Conservation (phyloP, 2,329 filamentous ascomycete genomes). For the Fusarium floridanum region DNA sequence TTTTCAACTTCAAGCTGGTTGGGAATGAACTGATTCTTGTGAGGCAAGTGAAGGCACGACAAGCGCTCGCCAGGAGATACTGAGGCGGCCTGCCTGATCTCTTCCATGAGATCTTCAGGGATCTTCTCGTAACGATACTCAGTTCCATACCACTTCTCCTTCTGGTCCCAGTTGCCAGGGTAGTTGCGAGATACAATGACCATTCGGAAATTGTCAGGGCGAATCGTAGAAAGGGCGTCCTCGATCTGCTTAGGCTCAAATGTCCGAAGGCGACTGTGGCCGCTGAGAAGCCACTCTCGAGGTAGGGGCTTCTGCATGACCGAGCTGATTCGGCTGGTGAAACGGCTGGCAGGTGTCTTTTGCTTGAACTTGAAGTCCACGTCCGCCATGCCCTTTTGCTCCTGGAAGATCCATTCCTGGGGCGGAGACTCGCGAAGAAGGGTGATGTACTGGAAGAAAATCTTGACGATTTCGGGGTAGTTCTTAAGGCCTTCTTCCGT, state of each 20-base stretch:
- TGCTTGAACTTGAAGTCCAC: slow-evolving; percentile 96
- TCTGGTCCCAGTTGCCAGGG: slow-evolving; percentile 86
- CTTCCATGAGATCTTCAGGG: slow-evolving; percentile 78
- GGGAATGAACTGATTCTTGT: slow-evolving; percentile 96
- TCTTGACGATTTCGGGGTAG: slow-evolving; percentile 85
- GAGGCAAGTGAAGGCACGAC: slow-evolving; percentile 83
- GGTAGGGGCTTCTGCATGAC: slow-evolving; percentile 94
- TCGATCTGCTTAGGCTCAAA: slow-evolving; percentile 85
- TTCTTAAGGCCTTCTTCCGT: slow-evolving; percentile 86
- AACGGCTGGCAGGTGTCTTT: slow-evolving; percentile 89
- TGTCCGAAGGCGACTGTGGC: slow-evolving; percentile 78
- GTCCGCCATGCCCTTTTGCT: slow-evolving; percentile 90
- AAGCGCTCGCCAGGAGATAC: slow-evolving; percentile 71
- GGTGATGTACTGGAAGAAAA: slow-evolving; percentile 88
- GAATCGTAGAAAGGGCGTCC: slow-evolving; percentile 78
- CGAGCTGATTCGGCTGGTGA: slow-evolving; percentile 85
- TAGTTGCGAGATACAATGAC: slow-evolving; percentile 85
- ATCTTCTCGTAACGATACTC: slow-evolving; percentile 90
- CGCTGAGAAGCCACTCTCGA: slow-evolving; percentile 89
- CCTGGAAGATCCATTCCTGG: slow-evolving; percentile 93
- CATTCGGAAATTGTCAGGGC: slow-evolving; percentile 91
- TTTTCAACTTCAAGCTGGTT: slow-evolving; percentile 94
- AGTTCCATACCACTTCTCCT: slow-evolving; percentile 98
- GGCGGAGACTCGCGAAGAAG: slow-evolving; percentile 85
- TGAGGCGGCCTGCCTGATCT: slow-evolving; percentile 74